Evolutionary conservation across 2,329 filamentous ascomycete genomes (phyloP).

Genomic region (Aspergillus niger): DNA sequence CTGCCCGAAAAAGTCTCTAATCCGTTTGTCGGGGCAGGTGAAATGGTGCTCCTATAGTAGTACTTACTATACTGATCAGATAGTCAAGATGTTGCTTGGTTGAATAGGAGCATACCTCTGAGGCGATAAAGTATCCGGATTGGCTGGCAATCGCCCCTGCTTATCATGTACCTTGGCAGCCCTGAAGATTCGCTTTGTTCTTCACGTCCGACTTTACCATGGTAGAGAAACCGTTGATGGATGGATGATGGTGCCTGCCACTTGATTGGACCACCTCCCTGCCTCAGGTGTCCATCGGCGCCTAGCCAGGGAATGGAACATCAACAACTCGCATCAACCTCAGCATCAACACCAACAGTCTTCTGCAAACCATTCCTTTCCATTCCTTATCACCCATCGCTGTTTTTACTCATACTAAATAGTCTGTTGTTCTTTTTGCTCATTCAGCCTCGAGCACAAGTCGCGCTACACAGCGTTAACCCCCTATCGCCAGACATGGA

Average conservation of each 20-base stretch:
- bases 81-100: neutral
- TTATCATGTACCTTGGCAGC: too few relatives aligned
- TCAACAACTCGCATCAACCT: neutral
- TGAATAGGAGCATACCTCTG: too few relatives aligned
- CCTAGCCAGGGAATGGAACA: neutral
- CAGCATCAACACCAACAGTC: neutral
- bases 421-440: neutral
- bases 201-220: too few relatives aligned
- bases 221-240: neutral
- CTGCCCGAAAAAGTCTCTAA: neutral
- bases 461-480: neutral
- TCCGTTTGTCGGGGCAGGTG: neutral
- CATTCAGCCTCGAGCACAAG: neutral
- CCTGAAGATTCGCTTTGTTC: too few relatives aligned
- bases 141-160: too few relatives aligned
- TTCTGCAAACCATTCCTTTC: neutral
- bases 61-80: neutral
- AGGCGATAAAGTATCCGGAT: too few relatives aligned
- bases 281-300: neutral
- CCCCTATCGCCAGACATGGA: slow-evolving; percentile 26
- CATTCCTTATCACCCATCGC: neutral
- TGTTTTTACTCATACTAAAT: too few relatives aligned
- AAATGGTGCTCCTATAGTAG: neutral
- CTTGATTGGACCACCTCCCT: neutral
- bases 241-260: neutral